A percentile compares a stretch with the other conserved stretches of the same genome.
These are phyloP conservation scores for Arthrobotrys conoides DNA, from an alignment of 2,329 filamentous ascomycete genomes.

Conservation along the genomic window DNA sequence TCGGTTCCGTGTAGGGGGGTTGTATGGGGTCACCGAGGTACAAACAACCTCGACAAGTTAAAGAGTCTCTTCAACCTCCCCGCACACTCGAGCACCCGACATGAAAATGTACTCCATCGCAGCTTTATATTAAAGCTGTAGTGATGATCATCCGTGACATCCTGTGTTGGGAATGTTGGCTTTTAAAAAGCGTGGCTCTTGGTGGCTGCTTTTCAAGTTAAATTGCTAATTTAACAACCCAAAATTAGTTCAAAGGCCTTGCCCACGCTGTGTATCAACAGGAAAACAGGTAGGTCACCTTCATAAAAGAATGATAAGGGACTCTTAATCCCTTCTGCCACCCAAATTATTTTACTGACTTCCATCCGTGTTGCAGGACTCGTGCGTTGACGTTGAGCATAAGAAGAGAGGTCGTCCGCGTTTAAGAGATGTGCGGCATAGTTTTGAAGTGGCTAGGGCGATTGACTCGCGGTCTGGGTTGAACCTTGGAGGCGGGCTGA, in stretches of 20 bases:
- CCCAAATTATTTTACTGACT: conserved; percentile 20
- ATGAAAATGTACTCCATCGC: conserved; percentile 38
- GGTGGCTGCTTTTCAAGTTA: conserved; percentile 51
- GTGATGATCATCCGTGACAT: conserved; percentile 40
- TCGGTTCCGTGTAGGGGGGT: conserved; percentile 24
- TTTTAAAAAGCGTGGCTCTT: conserved; percentile 26
- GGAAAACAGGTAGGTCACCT: conserved; percentile 75
- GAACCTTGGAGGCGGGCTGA: conserved; percentile 51
- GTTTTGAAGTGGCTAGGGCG: conserved; percentile 66
- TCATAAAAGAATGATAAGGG: conserved; percentile 1
- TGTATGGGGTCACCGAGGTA: conserved; percentile 25
- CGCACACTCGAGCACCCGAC: background rate
- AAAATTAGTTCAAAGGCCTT: conserved; percentile 78
- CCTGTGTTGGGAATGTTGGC: conserved; percentile 53
- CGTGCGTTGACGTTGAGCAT: conserved; percentile 86
- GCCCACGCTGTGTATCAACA: conserved; percentile 81
- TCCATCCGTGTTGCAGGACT: conserved; percentile 71
- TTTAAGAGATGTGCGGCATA: conserved; percentile 77
- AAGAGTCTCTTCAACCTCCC: background rate
- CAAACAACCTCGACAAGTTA: conserved; percentile 5
- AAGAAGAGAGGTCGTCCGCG: conserved; percentile 86
- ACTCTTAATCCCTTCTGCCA: background rate
- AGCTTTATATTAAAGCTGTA: conserved; percentile 17
- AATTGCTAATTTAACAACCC: conserved; percentile 24
- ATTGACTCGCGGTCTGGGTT: conserved; percentile 60